phyloP scores from a whole-genome alignment of 345 rosid species.

The Citrus maxima region DNA sequence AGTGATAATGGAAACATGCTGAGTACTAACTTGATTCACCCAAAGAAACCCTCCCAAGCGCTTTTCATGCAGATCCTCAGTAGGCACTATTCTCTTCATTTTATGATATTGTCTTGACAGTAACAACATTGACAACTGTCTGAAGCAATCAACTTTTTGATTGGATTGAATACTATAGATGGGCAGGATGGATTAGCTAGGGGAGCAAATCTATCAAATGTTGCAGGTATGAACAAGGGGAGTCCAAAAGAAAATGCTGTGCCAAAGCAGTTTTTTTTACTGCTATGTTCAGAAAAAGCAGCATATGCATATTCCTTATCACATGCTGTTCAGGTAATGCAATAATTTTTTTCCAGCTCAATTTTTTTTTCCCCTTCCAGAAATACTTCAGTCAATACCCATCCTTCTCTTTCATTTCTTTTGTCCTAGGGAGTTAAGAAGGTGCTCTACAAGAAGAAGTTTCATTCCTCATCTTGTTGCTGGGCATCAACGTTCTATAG shows the following conservation, averaged over 20 bases:
- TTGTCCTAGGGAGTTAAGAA: slow-evolving; percentile 70
- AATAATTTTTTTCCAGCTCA: background rate
- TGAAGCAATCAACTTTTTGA: background rate
- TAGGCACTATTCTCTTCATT: slow-evolving; percentile 22
- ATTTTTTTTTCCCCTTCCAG: background rate
- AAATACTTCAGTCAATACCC: background rate
- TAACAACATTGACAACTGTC: background rate
- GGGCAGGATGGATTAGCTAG: slow-evolving; percentile 40
- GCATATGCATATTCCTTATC: slow-evolving; percentile 66
- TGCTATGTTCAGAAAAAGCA: slow-evolving; percentile 86
- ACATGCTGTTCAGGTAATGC: slow-evolving; percentile 67
- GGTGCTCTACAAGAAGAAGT: slow-evolving; percentile 80
- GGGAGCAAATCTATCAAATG: slow-evolving; percentile 29
- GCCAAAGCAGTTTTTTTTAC: slow-evolving; percentile 48
- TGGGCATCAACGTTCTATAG: slow-evolving; percentile 72
- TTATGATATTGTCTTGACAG: background rate
- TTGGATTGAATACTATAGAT: slow-evolving; percentile 31
- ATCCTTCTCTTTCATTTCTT: background rate
- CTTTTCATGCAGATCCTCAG: slow-evolving; percentile 75
- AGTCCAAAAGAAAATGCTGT: slow-evolving; percentile 40
- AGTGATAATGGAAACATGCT: slow-evolving; percentile 63
- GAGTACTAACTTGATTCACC: slow-evolving; percentile 58
- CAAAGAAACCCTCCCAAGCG: slow-evolving; percentile 83
- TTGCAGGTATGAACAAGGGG: slow-evolving; percentile 28
- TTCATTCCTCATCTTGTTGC: slow-evolving; percentile 60